Evolutionary conservation across 345 rosid genomes (phyloP), one percentile per base, ranked within the genome.

Genomic region (Mercurialis annua): DNA sequence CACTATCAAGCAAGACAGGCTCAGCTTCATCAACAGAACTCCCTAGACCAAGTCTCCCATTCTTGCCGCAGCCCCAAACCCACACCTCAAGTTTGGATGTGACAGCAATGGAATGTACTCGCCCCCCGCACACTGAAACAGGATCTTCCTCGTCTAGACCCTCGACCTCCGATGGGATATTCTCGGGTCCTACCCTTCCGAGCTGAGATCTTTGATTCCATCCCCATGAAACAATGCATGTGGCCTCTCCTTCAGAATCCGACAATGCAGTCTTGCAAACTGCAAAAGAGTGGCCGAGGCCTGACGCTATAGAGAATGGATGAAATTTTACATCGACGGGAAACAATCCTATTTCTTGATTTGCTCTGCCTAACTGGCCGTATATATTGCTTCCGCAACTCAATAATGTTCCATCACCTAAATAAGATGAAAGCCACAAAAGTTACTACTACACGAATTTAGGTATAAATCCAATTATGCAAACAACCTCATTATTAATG

Each of bases 281-380:
- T 29, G 90, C 91, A 76, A 94, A 66, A 30, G 97, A 89, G 82
- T 91, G 99, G 65, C 99, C 96, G 14, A 94, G 96, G 66, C 99
- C 98, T 46, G 98, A 78, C 63, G 90, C 83, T 46, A 87, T 57
- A 38, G 73, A 77, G n/a, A 74, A 26, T 0, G 92, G 82, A 31
- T 8, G 59, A 34, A 66, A 69, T 38, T 59, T 59, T 56, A 78
- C 59, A 43, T 84, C 87, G 62, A 85, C 90, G 0, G 98, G 96
- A 36, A 63, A 60, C 74, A 91, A 72, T 67, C 98, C 95, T 16
- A 86, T 31, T 2, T 77, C 92, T 47, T 55, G 76, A 51, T 68
- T 86, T 31, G n/a, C 67, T 82, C 92, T 81, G 27, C 96, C 95
- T 71, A 94, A 70, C 72, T 94, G 99, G 65, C 96, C 95, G 73